Conservation (phyloP, 2,329 filamentous ascomycete species). For the Colletotrichum destructivum region DNA sequence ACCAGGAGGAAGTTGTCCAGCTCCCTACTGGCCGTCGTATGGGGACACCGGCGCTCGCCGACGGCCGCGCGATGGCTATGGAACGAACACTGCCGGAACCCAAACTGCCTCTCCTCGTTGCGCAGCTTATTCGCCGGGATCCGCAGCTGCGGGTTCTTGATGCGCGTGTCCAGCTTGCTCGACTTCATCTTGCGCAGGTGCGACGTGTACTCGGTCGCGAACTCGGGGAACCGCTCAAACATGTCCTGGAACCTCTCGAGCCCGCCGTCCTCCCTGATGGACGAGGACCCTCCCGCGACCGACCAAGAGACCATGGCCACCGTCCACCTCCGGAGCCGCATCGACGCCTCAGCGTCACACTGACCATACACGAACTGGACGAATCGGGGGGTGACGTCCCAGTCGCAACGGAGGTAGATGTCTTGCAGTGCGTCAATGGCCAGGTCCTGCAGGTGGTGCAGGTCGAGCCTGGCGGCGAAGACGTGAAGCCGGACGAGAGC, state of each 20-base stretch:
- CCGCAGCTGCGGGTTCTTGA: conserved; percentile 74
- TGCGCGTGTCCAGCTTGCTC: conserved; percentile 65
- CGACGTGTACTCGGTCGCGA: conserved; percentile 65
- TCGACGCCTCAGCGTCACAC: conserved; percentile 64
- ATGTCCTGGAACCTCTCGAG: conserved; percentile 57
- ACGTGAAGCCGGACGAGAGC: conserved; percentile 70
- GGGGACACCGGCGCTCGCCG: conserved; percentile 69
- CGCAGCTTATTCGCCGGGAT: conserved; percentile 69
- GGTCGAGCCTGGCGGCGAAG: conserved; percentile 67
- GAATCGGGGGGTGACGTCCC: conserved; percentile 69
- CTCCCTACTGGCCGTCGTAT: conserved; percentile 47
- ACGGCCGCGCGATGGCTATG: conserved; percentile 70
- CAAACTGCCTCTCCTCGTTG: conserved; percentile 71
- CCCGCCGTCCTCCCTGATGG: conserved; percentile 43
- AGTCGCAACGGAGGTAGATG: conserved; percentile 71
- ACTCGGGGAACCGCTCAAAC: conserved; percentile 61
- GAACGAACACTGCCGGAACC: conserved; percentile 74
- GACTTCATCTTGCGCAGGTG: conserved; percentile 68
- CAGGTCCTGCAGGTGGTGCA: conserved; percentile 67
- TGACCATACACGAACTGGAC: conserved; percentile 68
- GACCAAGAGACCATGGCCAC: conserved; percentile 74
- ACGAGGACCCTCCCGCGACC: conserved; percentile 54
- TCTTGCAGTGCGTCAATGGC: conserved; percentile 73
- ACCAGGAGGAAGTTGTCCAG: conserved; percentile 44
- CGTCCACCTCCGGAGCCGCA: conserved; percentile 71